A percentile compares a stretch with the other conserved stretches of the same genome.
Evolutionary conservation across 2,329 filamentous ascomycete genomes (phyloP).

Genomic region (Aspergillus sergii): DNA sequence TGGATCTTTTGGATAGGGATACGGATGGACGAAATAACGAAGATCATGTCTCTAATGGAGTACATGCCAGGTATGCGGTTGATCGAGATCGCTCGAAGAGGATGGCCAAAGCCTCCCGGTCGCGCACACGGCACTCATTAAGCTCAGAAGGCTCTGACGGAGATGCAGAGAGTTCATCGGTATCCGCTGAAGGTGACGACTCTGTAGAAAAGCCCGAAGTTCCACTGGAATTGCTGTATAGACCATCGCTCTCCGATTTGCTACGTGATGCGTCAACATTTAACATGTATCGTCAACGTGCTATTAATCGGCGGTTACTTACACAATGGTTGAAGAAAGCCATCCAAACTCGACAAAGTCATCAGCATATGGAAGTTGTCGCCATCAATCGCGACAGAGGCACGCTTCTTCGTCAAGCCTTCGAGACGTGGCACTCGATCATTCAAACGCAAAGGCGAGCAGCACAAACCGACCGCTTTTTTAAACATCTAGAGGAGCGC

Average conservation of each 20-base stretch:
- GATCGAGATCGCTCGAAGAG: conserved; percentile 33
- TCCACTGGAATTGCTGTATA: conserved; percentile 47
- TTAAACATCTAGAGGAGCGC: conserved; percentile 58
- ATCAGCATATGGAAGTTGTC: conserved; percentile 42
- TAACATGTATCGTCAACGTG: conserved; percentile 45
- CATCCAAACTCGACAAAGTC: conserved; percentile 39
- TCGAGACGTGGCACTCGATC: conserved; percentile 53
- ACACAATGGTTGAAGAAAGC: conserved; percentile 53
- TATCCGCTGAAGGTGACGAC: conserved; percentile 24
- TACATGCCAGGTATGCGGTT: conserved; percentile 31
- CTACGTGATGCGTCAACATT: conserved; percentile 55
- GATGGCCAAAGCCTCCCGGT: conserved; percentile 25
- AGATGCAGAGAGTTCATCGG: conserved; percentile 23
- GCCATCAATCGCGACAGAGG: conserved; percentile 55
- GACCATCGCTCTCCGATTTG: conserved; percentile 54
- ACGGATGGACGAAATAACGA: conserved; percentile 20
- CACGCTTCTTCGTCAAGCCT: conserved; percentile 55
- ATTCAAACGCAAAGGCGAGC: conserved; percentile 44
- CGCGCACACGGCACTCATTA: conserved; percentile 19
- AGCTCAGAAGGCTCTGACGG: conserved; percentile 28
- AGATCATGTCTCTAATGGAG: conserved; percentile 26
- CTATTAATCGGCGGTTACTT: conserved; percentile 43
- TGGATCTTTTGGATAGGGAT: conserved; percentile 31
- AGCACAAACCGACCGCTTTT: conserved; percentile 56
- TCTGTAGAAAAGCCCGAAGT: conserved; percentile 30